A percentile compares a stretch with the other conserved stretches of the same genome.
These are phyloP conservation scores for Pseudevernia furfuracea DNA, from an alignment of 495 filamentous ascomycete genomes.

Conservation along the genomic window DNA sequence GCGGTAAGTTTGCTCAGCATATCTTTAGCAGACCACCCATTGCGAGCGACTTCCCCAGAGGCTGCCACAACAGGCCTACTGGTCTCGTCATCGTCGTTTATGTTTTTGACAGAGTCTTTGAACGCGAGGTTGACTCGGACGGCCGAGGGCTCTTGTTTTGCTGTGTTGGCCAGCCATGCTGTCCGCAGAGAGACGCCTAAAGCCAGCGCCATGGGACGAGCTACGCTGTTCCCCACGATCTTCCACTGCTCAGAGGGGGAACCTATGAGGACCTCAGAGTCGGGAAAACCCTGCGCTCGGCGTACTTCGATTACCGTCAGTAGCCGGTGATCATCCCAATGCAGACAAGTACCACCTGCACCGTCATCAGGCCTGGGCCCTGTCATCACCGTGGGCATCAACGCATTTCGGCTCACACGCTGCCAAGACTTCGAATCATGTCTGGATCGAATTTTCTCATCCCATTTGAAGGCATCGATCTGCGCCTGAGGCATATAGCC, in stretches of 20 bases:
- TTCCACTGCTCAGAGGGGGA: conserved; percentile 43
- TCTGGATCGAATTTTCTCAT: conserved; percentile 27
- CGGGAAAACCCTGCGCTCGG: conserved; percentile 58
- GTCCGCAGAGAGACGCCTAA: conserved; percentile 41
- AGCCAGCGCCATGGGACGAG: conserved; percentile 53
- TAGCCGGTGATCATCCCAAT: conserved; percentile 53
- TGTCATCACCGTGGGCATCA: conserved; percentile 54
- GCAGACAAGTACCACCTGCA: conserved; percentile 41
- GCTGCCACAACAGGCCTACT: neutral
- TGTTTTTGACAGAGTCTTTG: neutral
- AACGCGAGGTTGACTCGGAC: neutral
- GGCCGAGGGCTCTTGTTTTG: neutral
- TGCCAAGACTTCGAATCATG: conserved; percentile 37
- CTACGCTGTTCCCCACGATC: conserved; percentile 65
- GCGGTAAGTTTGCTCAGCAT: neutral
- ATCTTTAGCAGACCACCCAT: neutral
- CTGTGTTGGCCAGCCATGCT: conserved; percentile 38
- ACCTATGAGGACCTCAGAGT: conserved; percentile 61
- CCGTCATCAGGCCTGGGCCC: conserved; percentile 38
- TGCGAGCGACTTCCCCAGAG: neutral
- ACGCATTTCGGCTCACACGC: conserved; percentile 41
- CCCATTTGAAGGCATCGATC: conserved; percentile 24
- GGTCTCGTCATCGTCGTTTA: neutral
- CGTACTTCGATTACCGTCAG: conserved; percentile 55
- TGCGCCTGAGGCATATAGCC: conserved; percentile 29